Base-by-base conservation (phyloP, 2,329 filamentous ascomycete species). In the Aureobasidium namibiae region DNA sequence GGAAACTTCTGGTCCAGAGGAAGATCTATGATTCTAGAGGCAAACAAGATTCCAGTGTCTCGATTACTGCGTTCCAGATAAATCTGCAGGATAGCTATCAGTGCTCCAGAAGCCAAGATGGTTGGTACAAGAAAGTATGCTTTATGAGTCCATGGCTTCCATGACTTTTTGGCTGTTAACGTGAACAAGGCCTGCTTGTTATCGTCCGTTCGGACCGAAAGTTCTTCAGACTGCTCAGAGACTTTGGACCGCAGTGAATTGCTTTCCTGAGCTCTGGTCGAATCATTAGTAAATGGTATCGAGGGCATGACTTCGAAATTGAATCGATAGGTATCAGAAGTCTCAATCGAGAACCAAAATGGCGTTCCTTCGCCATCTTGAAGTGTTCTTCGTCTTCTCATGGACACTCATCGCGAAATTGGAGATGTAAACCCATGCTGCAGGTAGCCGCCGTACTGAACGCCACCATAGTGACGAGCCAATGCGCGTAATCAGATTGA, bases 1-100 rank as follows among this genome's bases (percentile, higher is more conserved):
- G 68, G 58, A 4, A 81, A 75, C 0, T 63, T 73, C 0, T 67
- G 68, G 1, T 63, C 61, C 0, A 69, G 2, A 0, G 81, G 73
- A 0, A 84, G 66, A 2, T 68, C 67, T 18, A 66, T 68, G 59
- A 73, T 69, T 1, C 65, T 64, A 0, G 66, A 31, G 0, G 73
- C 72, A 24, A 77, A 74, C 0, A 76, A 59, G 3, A 78, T 67
- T 0, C 80, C 82, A 0, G 76, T 73, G 13, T 79, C 59, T 0
- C 64, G 49, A 8, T 72, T 62, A 54, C 76, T 80, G 0, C 66
- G 68, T 1, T 70, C 67, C 0, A 79, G 73, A 0, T 84, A 64
- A 0, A 74, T 63, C 59, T 82, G 80, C 0, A 84, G 67, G 0
- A 75, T 60, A 0, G 68, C 66, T 0, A 80, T 77, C 0, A 84